Evolutionary conservation across 495 filamentous ascomycete species (phyloP), one percentile per base, ranked within the genome.

Genomic region (Aspergillus ostianus): DNA sequence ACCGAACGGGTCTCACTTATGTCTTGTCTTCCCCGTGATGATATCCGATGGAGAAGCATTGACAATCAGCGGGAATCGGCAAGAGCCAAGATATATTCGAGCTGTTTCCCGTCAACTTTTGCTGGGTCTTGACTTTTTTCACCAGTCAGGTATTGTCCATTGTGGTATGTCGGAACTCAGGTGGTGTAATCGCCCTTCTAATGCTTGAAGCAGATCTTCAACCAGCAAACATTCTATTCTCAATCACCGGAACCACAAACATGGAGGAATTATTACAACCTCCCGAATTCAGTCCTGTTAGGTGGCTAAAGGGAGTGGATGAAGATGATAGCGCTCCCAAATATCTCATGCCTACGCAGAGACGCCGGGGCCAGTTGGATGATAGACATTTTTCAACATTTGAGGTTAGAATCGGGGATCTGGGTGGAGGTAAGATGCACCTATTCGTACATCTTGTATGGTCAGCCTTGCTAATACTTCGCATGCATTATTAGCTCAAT

Each of bases 1-100:
- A 6, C 80, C 79, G 6, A 80, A 83, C 62, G 80, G 80, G 7
- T 65, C 51, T 0, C 77, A 82, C 60, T 62, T 72, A 29, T 82
- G 80, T 56, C 73, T 83, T 19, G 75, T 82, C 6, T 72, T 80
- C 55, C 66, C 66, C 0, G 58, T 59, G 2, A 64, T 69, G 61
- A 41, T 65, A 26, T 60, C 58, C 36, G 63, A 68, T 54, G 58
- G 63, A 21, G 18, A 62, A 17, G 56, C 17, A 44, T 62, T 65
- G 56, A 62, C 52, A 4, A 45, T 65, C n/a, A n/a, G n/a, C n/a
- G n/a, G n/a, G n/a, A n/a, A n/a, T n/a, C 44, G 20, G 13, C 53
- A 53, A 47, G 59, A 27, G 4, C 27, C 57, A 15, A 56, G 21
- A 19, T 59, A 63, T 59, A 48, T 63, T 1, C 52, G 26, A 27